Base-by-base conservation (phyloP, 441 rosid species). In the Bruguiera hainesii region DNA sequence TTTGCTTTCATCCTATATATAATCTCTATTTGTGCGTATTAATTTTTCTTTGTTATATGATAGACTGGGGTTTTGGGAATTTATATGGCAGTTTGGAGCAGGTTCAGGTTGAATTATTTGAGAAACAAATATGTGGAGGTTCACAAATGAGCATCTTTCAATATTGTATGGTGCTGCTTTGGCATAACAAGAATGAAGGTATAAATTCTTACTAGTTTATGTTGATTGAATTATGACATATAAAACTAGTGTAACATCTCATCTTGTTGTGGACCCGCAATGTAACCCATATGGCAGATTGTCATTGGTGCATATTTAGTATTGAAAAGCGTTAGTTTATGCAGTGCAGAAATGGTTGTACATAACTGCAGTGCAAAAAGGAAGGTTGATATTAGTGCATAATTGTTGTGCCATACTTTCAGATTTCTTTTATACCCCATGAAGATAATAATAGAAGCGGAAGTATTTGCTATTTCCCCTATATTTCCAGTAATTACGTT, bases 11-110 rank as follows among this genome's bases (percentile, higher is more conserved):
- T 21, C 16, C 29, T 42, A 11, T 42, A 42, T 42, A 42, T 42
- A 42, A 37, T 37, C 15, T 37, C 15, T 35, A 31, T 56, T 18
- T 61, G 11, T 25, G 42, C 52, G 20, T 55, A 63, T 35, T 18
- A 20, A 2, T 65, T 74, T 7, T 73, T 63, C 48, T 66, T 67
- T 73, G 46, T 74, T 76, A 68, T 64, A 10, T 70, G 75, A 69
- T 81, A 71, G 76, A 69, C 60, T 76, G 69, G 72, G 79, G 79
- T 81, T 78, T 76, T 75, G 82, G 81, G 74, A 81, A 83, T 80
- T 76, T 86, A 73, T 75, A 76, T 91, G 84, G 85, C 96, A 94
- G 98, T 88, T 77, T 89, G 89, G 98, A 91, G 93, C 86, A 81
- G 75, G 80, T 83, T 83, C 97, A 91, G 82, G 86, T 81, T 71